Conservation (phyloP, 2,329 filamentous ascomycete genomes). For the Penicillium vulpinum region DNA sequence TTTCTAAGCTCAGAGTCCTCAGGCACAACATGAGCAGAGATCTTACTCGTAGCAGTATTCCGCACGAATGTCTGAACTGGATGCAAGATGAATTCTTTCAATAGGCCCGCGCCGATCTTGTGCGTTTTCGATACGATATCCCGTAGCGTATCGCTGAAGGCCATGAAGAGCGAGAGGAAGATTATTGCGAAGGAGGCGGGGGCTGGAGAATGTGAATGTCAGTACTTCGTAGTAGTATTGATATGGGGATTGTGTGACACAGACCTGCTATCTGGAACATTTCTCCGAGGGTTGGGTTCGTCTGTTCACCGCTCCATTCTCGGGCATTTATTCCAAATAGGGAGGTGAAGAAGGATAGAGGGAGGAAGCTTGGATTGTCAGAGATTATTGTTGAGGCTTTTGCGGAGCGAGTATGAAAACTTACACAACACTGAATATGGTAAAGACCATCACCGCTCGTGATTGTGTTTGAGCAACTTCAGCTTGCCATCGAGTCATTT, state of each 20-base stretch:
- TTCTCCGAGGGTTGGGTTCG: slow-evolving; percentile 37
- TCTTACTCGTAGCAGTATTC: slow-evolving; percentile 7
- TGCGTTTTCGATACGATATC: slow-evolving; percentile 25
- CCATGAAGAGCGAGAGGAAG: slow-evolving; percentile 52
- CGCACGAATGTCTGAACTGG: slow-evolving; percentile 19
- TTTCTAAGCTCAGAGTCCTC: slow-evolving; percentile 25
- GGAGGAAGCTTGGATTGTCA: slow-evolving; percentile 50
- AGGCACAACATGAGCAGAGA: slow-evolving; percentile 9
- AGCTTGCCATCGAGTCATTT: slow-evolving; percentile 62
- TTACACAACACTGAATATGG: slow-evolving; percentile 64
- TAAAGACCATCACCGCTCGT: slow-evolving; percentile 58
- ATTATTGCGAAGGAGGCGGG: slow-evolving; percentile 56
- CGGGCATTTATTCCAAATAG: slow-evolving; percentile 66
- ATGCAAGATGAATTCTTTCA: slow-evolving; percentile 24
- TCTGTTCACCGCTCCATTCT: slow-evolving; percentile 56
- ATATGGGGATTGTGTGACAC: background rate
- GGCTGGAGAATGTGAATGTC: slow-evolving; percentile 13
- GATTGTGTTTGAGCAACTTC: slow-evolving; percentile 64
- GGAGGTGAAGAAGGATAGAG: slow-evolving; percentile 65
- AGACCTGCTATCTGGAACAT: slow-evolving; percentile 34
- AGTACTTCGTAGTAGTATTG: background rate
- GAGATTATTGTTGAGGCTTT: background rate
- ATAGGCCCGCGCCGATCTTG: slow-evolving; percentile 25
- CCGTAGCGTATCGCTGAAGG: slow-evolving; percentile 50
- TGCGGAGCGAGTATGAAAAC: slow-evolving; percentile 2